phyloP scores from a whole-genome alignment of 2,329 filamentous ascomycete species.

The Epichloe elymi region DNA sequence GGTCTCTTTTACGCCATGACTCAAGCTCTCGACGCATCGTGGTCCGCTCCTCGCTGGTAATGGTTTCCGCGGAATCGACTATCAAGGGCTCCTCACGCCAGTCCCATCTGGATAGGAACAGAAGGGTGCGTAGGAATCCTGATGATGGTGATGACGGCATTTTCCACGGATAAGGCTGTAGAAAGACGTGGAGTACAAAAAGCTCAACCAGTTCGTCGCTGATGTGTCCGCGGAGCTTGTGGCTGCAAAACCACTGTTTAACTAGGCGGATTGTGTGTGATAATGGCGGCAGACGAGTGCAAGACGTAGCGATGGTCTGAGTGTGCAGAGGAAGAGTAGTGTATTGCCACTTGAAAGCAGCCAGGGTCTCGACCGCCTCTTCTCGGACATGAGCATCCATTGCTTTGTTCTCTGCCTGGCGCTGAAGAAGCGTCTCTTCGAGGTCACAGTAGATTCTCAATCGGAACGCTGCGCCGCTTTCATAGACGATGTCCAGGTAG shows the following conservation, averaged over 20 bases:
- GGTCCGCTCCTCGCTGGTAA: conserved; percentile 47
- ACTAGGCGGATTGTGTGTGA: conserved; percentile 72
- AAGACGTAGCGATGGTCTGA: conserved; percentile 67
- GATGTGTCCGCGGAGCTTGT: conserved; percentile 68
- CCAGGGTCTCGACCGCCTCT: conserved; percentile 55
- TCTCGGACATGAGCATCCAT: conserved; percentile 53
- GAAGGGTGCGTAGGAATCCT: conserved; percentile 69
- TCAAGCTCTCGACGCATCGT: conserved; percentile 60
- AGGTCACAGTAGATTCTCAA: conserved; percentile 81
- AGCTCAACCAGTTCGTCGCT: conserved; percentile 75
- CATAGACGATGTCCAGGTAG: conserved; percentile 70
- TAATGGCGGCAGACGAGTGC: conserved; percentile 66
- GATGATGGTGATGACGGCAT: conserved; percentile 63
- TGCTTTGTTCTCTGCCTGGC: conserved; percentile 62
- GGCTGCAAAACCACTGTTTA: conserved; percentile 80
- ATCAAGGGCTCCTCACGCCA: conserved; percentile 77
- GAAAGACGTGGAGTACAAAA: conserved; percentile 63
- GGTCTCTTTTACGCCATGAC: conserved; percentile 78
- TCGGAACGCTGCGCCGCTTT: conserved; percentile 61
- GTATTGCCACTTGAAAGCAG: conserved; percentile 58
- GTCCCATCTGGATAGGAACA: conserved; percentile 77
- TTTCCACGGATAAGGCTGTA: conserved; percentile 69
- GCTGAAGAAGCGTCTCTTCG: conserved; percentile 68
- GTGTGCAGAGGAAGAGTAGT: conserved; percentile 63
- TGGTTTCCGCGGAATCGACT: conserved; percentile 53